Evolutionary conservation across 139 green algal species (phyloP).

Genomic region (Chlamydomonas eustigma): DNA sequence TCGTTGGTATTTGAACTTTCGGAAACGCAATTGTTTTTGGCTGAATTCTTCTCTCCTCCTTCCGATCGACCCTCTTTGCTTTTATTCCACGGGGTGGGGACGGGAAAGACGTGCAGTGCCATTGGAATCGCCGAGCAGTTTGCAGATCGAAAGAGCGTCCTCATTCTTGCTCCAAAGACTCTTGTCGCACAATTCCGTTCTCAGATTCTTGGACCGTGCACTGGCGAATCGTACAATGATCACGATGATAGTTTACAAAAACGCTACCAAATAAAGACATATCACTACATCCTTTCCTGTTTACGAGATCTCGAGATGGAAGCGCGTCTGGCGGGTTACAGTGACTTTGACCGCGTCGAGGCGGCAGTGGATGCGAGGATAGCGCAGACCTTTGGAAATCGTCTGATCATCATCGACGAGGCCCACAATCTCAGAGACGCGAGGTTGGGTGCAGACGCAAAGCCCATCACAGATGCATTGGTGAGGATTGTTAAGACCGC

Average conservation of each 20-base stretch:
- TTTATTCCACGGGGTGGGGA: constrained; percentile 20
- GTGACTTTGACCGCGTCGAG: neutral
- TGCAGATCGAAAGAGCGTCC: neutral
- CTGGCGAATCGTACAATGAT: too few species aligned
- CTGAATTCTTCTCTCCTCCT: constrained; percentile 10
- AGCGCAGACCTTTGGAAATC: neutral
- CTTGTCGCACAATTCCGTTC: neutral
- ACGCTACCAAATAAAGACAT: neutral
- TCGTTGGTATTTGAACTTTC: constrained; percentile 13
- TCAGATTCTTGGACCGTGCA: too few species aligned
- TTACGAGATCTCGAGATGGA: neutral
- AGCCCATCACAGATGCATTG: neutral
- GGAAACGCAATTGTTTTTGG: constrained; percentile 6
- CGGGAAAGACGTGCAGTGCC: constrained; percentile 19
- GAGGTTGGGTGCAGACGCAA: neutral
- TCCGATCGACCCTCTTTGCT: constrained; percentile 1
- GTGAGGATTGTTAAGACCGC: neutral
- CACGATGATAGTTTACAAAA: neutral
- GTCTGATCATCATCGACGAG: constrained; percentile 22
- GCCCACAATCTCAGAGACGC: constrained; percentile 5
- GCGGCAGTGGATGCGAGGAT: neutral
- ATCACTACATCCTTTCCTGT: neutral
- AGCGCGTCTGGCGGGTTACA: neutral
- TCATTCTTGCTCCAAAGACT: neutral
- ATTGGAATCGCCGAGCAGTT: constrained; percentile 9